Base-by-base conservation (phyloP, 148 eudicot genomes). In the Silene latifolia region DNA sequence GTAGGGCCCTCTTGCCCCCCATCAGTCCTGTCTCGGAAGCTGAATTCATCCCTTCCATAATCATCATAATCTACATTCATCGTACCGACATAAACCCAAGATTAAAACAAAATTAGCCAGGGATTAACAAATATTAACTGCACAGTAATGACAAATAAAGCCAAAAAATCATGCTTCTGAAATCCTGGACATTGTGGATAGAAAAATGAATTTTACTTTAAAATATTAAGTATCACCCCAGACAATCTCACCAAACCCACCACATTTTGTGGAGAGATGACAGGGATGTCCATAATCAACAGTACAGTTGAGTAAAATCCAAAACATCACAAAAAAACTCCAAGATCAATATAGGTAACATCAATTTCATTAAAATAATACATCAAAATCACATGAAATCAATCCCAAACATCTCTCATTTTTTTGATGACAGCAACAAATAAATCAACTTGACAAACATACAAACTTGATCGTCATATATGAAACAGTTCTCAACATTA, bases 21-120 rank as follows among this genome's bases (percentile, higher is more conserved):
- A 64, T 70, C 88, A 6, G 70, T 69, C 74, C 68, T 86, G 80
- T 93, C 87, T 5, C 94, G 93, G 71, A 90, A 91, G 70, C 93
- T 89, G 47, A 89, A 93, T 77, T 88, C 95, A 53, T 93, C 97
- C 19, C 93, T 87, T 11, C 96, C 88, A 74, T 85, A 90, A 54
- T 87, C 89, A 74, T 90, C 96, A 80, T 90, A 94, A 74, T 91
- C 98, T 94, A 78, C 76, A 81, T 24, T 27, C 21, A 67, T 67
- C 17, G 70, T n/a, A 67, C 8, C 51, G 7, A 18, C 3, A 9
- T 8, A 23, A 60, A 58, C 4, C 20, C 24, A n/a, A 39, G 24
- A 67, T 39, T 35, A 25, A 15, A 18, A 20, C 12, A 7, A 71
- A n/a, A 24, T 12, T 25, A 11, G 1, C 15, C 39, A 69, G 3